Conservation (phyloP, 169 alveolate genomes). For the Plasmodium gallinaceum region DNA sequence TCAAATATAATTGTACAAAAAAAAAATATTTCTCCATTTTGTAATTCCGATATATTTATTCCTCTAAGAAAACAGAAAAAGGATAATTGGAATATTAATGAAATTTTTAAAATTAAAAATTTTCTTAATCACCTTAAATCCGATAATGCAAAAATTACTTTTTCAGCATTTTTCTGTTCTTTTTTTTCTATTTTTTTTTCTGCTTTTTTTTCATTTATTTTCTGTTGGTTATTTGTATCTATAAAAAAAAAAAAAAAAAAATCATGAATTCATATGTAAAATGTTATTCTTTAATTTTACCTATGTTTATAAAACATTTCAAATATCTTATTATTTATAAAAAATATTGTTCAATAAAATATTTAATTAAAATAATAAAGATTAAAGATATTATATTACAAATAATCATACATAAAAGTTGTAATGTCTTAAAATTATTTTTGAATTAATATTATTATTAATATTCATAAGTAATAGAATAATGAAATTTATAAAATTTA, state of each 20-base stretch:
- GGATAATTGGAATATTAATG: background rate
- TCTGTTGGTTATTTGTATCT: background rate
- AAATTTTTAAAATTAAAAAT: background rate
- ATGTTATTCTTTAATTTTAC: too few species aligned
- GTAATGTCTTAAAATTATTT: too few species aligned
- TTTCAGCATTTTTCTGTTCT: conserved; percentile 35
- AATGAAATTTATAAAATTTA: too few species aligned
- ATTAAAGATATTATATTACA: too few species aligned
- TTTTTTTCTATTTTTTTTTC: conserved; percentile 8
- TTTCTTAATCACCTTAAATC: conserved; percentile 38
- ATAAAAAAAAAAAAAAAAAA: conserved; percentile 1
- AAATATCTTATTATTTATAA: too few species aligned
- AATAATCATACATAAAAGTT: too few species aligned
- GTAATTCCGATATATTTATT: conserved; percentile 49
- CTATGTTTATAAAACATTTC: too few species aligned
- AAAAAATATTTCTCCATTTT: conserved; percentile 46
- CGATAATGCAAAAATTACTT: conserved; percentile 46
- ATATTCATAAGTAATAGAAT: too few species aligned
- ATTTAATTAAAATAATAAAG: too few species aligned
- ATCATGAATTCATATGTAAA: too few species aligned
- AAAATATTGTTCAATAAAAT: too few species aligned
- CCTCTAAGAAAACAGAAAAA: conserved; percentile 33
- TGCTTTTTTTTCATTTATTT: background rate
- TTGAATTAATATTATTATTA: too few species aligned
- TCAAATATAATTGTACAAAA: conserved; percentile 64